Percentiles rank a stretch among this genome's conserved stretches.
These are phyloP conservation scores for Plenodomus tracheiphilus DNA, from an alignment of 2,329 filamentous ascomycete genomes.

Conservation along the genomic window DNA sequence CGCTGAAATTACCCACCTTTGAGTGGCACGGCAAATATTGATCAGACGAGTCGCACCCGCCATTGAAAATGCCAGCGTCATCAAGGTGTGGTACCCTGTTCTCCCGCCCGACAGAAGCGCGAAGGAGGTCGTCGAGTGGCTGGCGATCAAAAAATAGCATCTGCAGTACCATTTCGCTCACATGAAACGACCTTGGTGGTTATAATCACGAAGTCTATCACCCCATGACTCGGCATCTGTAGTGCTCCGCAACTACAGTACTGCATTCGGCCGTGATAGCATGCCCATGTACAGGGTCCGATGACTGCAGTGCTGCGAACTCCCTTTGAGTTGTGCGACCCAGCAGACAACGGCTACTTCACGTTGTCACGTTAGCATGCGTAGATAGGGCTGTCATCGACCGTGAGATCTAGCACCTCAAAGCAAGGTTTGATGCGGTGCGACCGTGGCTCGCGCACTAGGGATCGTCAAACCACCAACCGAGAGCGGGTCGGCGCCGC, in stretches of 20 bases:
- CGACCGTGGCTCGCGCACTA: slow-evolving; percentile 27
- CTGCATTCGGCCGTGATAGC: background rate
- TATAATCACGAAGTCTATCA: slow-evolving; percentile 15
- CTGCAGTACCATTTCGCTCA: slow-evolving; percentile 21
- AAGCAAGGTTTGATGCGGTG: slow-evolving; percentile 25
- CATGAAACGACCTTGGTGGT: slow-evolving; percentile 27
- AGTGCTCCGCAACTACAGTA: slow-evolving; percentile 3
- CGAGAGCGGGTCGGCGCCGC: slow-evolving; percentile 21
- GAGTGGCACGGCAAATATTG: slow-evolving; percentile 44
- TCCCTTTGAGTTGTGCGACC: background rate
- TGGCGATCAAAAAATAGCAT: slow-evolving; percentile 26
- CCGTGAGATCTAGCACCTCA: background rate
- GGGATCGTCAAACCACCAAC: slow-evolving; percentile 28
- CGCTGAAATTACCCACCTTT: slow-evolving; percentile 45
- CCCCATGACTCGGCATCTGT: slow-evolving; percentile 21
- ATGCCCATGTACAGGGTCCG: background rate
- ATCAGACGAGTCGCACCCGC: slow-evolving; percentile 47
- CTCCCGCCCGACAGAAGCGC: slow-evolving; percentile 48
- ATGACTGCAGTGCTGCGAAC: background rate
- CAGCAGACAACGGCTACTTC: background rate
- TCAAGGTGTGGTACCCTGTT: slow-evolving; percentile 50
- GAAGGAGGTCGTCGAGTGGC: slow-evolving; percentile 43
- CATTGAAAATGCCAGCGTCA: slow-evolving; percentile 45
- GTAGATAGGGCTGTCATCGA: slow-evolving; percentile 7
- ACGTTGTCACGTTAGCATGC: background rate